Evolutionary conservation across 2,329 filamentous ascomycete genomes (phyloP).

Genomic region (Aspergillus pseudonomiae): DNA sequence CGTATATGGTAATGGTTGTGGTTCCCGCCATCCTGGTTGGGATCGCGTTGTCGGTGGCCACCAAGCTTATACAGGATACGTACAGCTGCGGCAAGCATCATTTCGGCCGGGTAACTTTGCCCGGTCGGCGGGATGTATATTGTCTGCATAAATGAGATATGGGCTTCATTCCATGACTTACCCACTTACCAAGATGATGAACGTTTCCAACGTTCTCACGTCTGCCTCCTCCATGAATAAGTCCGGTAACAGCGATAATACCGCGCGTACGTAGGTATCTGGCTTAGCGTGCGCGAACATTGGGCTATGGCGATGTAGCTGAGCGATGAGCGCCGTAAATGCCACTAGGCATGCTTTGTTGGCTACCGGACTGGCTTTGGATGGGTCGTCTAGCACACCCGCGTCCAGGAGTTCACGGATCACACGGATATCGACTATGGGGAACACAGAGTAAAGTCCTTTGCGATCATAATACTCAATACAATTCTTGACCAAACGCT

Average conservation of each 20-base stretch:
- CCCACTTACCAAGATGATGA: conserved; percentile 25
- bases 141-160: conserved; percentile 14
- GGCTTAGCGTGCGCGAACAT: conserved; percentile 24
- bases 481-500: conserved; percentile 17
- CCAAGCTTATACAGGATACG: conserved; percentile 27
- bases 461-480: conserved; percentile 24
- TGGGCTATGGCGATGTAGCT: conserved; percentile 25
- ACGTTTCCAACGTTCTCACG: conserved; percentile 25
- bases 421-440: conserved; percentile 22
- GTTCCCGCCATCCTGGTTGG: background rate
- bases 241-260: conserved; percentile 23
- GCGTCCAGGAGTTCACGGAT: conserved; percentile 20
- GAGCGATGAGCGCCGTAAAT: conserved; percentile 29
- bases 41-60: conserved; percentile 9
- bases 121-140: conserved; percentile 27
- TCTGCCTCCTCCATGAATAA: conserved; percentile 24
- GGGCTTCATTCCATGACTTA: background rate
- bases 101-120: conserved; percentile 25
- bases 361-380: conserved; percentile 10
- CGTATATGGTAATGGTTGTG: conserved; percentile 19
- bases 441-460: conserved; percentile 29
- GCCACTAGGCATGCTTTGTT: conserved; percentile 25
- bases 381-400: conserved; percentile 13
- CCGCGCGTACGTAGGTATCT: conserved; percentile 25
- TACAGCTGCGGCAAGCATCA: conserved; percentile 27